Conservation (phyloP, 129 eudicot genomes). For the Pittosporum tobira region DNA sequence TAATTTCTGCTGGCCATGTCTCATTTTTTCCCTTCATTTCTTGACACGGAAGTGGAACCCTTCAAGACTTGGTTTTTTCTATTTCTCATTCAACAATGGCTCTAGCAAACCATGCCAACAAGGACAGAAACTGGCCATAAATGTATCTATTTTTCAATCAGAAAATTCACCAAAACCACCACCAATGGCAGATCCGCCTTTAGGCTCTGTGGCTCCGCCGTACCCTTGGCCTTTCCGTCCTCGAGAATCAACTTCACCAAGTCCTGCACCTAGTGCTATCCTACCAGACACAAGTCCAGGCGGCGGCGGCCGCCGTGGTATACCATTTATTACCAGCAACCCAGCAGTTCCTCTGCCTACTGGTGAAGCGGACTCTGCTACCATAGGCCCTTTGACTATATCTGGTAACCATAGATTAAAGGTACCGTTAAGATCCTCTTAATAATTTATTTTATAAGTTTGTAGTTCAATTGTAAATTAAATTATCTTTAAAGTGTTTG, state of each 20-base stretch:
- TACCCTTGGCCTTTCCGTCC: slow-evolving; percentile 91
- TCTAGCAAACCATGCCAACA: slow-evolving; percentile 47
- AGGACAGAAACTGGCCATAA: slow-evolving; percentile 60
- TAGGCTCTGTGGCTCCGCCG: slow-evolving; percentile 56
- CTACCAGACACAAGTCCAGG: slow-evolving; percentile 34
- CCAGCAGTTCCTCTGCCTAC: slow-evolving; percentile 95
- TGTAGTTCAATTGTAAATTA: too few relatives aligned
- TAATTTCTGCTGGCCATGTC: not conserved
- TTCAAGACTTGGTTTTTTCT: slow-evolving; percentile 71
- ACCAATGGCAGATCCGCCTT: slow-evolving; percentile 34
- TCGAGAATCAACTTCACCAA: slow-evolving; percentile 41
- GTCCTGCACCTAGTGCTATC: slow-evolving; percentile 48
- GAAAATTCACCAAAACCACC: slow-evolving; percentile 34
- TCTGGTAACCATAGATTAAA: slow-evolving; percentile 25
- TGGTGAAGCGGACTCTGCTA: slow-evolving; percentile 89
- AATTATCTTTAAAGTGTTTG: too few relatives aligned
- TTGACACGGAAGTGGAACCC: slow-evolving; percentile 71
- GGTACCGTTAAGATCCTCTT: too few relatives aligned
- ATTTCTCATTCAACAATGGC: slow-evolving; percentile 76
- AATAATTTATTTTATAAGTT: too few relatives aligned
- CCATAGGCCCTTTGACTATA: slow-evolving; percentile 55
- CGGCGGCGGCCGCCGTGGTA: slow-evolving; percentile 32
- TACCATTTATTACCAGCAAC: slow-evolving; percentile 82
- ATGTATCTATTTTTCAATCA: slow-evolving; percentile 46
- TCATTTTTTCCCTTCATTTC: too few relatives aligned